phyloP scores from a whole-genome alignment of 1,284 basidiomycete species.

The Trametes pubescens region DNA sequence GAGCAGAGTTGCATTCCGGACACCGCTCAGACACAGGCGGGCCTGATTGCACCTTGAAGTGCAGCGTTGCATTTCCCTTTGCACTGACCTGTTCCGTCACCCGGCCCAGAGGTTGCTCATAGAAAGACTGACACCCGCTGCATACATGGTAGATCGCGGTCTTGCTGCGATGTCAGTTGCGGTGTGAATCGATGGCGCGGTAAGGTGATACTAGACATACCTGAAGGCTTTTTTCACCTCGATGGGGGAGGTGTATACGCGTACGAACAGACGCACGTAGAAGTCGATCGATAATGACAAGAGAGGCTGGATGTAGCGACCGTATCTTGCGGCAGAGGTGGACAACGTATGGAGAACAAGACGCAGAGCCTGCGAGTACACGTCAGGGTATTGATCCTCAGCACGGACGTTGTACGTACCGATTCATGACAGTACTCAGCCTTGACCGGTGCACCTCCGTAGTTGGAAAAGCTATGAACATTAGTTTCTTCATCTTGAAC shows the following conservation, averaged over 20 bases:
- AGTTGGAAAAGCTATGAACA: conserved; percentile 83
- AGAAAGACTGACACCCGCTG: conserved; percentile 79
- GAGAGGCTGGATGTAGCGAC: conserved; percentile 91
- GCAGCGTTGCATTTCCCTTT: conserved; percentile 60
- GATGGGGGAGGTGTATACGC: conserved; percentile 78
- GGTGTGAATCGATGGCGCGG: conserved; percentile 13
- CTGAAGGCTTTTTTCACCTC: conserved; percentile 87
- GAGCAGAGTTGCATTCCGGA: conserved; percentile 79
- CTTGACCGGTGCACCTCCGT: conserved; percentile 93
- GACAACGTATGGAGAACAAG: conserved; percentile 89
- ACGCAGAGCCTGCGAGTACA: conserved; percentile 73
- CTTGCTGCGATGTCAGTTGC: conserved; percentile 59
- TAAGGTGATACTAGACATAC: conserved; percentile 53
- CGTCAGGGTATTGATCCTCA: not conserved
- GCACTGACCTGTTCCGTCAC: conserved; percentile 65
- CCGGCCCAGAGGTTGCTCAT: conserved; percentile 83
- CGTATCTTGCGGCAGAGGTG: conserved; percentile 90
- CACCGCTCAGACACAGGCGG: conserved; percentile 77
- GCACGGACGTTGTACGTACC: conserved; percentile 51
- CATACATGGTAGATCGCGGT: conserved; percentile 87
- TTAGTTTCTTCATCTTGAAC: not conserved
- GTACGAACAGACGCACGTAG: conserved; percentile 93
- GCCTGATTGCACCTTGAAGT: conserved; percentile 79
- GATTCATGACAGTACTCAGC: conserved; percentile 96
- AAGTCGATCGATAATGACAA: conserved; percentile 97